phyloP scores from a whole-genome alignment of 148 eudicot genomes.

The Drosera capensis region DNA sequence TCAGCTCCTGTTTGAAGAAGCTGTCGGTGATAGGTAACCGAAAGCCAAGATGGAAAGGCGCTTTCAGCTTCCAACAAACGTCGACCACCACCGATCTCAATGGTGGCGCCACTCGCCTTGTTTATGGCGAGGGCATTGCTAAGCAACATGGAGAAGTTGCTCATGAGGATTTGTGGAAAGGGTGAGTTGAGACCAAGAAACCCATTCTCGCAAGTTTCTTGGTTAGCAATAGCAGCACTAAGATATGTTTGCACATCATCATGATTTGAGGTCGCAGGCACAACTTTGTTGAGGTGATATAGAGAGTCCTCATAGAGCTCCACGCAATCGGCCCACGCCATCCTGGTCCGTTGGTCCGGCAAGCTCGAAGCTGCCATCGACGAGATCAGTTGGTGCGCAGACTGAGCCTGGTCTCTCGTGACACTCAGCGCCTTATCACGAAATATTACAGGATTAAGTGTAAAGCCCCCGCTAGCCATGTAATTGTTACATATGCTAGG shows the following conservation, averaged over 20 bases:
- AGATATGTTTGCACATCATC: constrained; percentile 36
- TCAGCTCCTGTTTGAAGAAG: constrained; percentile 21
- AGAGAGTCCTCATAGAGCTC: constrained; percentile 44
- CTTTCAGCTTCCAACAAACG: constrained; percentile 10
- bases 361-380: constrained; percentile 24
- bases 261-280: neutral
- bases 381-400: constrained; percentile 17
- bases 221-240: constrained; percentile 42
- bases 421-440: constrained; percentile 14
- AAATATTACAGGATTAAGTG: constrained; percentile 2
- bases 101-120: constrained; percentile 3
- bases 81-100: constrained; percentile 7
- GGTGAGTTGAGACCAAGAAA: constrained; percentile 32
- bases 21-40: constrained; percentile 14
- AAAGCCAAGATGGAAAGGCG: constrained; percentile 37
- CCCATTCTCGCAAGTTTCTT: constrained; percentile 48
- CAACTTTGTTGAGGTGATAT: constrained; percentile 26
- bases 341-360: constrained; percentile 13
- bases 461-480: neutral
- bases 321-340: constrained; percentile 49
- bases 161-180: constrained; percentile 1
- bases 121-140: constrained; percentile 41
- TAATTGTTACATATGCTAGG: constrained; percentile 27
- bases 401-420: constrained; percentile 23
- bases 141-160: constrained; percentile 26